Conservation (phyloP, 306 rosid species). For the Casuarina glauca region DNA sequence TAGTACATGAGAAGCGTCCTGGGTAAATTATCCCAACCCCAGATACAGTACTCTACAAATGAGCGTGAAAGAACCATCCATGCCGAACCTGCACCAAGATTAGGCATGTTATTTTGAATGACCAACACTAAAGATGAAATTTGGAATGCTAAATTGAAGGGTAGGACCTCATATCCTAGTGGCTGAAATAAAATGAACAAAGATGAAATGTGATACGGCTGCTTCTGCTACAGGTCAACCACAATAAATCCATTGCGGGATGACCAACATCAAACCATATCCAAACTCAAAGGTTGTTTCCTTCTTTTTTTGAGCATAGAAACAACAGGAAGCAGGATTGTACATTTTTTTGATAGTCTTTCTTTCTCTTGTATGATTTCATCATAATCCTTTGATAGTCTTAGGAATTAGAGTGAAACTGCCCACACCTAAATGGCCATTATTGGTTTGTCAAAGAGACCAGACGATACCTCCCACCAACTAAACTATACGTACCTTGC, state of each 20-base stretch:
- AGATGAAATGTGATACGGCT: no score
- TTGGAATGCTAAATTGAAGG: no score
- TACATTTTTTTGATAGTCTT: no score
- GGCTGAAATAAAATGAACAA: no score
- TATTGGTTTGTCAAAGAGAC: no score
- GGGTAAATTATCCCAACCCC: no score
- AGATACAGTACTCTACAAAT: conserved; percentile 59
- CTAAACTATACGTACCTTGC: neutral
- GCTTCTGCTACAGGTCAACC: neutral
- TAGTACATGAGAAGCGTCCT: no score
- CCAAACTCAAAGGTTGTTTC: neutral
- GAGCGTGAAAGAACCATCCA: conserved; percentile 85
- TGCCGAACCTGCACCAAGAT: conserved; percentile 73
- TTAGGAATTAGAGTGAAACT: neutral
- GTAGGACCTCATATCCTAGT: neutral
- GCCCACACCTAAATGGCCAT: no score
- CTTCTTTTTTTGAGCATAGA: no score
- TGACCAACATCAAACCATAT: neutral
- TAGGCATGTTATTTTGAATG: neutral
- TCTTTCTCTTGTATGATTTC: no score
- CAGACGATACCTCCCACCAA: neutral
- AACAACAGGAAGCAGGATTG: no score
- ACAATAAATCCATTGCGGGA: neutral
- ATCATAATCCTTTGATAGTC: no score
- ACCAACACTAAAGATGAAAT: neutral